Base-by-base conservation (phyloP, 1,284 basidiomycete genomes). In the Trichosporon sp. region DNA sequence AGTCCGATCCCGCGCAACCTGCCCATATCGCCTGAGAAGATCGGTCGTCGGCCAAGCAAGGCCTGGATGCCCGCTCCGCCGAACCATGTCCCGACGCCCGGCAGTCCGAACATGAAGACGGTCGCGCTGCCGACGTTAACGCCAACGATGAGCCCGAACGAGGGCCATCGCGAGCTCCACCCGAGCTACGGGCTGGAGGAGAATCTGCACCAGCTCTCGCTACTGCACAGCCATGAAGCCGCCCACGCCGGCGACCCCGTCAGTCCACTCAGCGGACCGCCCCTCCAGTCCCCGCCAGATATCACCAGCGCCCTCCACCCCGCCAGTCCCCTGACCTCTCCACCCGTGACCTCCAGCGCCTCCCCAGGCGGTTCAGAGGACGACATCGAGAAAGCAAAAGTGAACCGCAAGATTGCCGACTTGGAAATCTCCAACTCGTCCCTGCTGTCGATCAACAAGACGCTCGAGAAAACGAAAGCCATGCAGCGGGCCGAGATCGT, bases 401-500 rank as follows among this genome's bases (percentile, higher is more conserved):
- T 82, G 26, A 78, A 83, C 66, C 70, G 81, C 10, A 83, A 83
- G 81, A 78, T 83, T 54, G 82, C 82, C 14, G 83, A 84, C 73
- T 70, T 84, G 1, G 82, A 83, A 48, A 84, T 84, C 64, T 81
- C 79, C 10, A 84, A 84, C 69, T 77, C 79, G 8, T 81, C 79
- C 59, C 71, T 84, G 31, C 69, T 84, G 67, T 79, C 80, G 14
- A 83, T 84, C 76, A 84, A 84, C 71, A 78, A 78, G 32, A 77
- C 76, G 10, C 74, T 84, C 2, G 83, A 84, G 70, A 78, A 78
- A 14, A 78, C 78, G 2, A 82, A 80, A 75, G 76, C 79, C 8
- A 79, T 81, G 73, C 81, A 83, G 71, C 80, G 80, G 8, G 71
- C 74, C 31, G 81, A 83, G 69, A 80, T 83, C 26, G 48, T 78